phyloP scores from a whole-genome alignment of 176 grass and related monocot species.

The Urochloa ruziziensis region DNA sequence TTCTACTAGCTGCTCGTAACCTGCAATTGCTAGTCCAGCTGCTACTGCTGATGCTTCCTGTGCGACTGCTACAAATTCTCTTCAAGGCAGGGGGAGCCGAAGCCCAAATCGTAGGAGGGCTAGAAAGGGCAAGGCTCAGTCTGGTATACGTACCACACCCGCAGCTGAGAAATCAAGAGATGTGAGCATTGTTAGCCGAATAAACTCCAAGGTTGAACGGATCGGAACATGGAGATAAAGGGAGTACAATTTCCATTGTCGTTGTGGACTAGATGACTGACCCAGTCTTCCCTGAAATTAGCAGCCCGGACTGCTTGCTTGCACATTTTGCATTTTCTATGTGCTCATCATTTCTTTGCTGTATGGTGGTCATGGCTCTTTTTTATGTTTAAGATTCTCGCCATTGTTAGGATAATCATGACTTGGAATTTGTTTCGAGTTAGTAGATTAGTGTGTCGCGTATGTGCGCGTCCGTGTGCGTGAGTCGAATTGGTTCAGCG shows the following conservation, averaged over 20 bases:
- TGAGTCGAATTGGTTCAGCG: no score
- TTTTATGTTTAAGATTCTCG: slow-evolving; percentile 15
- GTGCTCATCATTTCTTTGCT: neutral
- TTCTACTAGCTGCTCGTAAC: slow-evolving; percentile 25
- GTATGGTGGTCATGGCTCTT: slow-evolving; percentile 13
- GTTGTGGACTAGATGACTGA: no score
- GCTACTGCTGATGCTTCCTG: slow-evolving; percentile 40
- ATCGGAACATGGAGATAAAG: slow-evolving; percentile 79
- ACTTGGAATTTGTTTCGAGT: no score
- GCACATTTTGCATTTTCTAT: no score
- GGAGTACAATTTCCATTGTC: neutral
- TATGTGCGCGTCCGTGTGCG: no score
- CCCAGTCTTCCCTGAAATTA: neutral
- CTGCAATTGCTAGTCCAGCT: slow-evolving; percentile 6
- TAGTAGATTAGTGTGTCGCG: no score
- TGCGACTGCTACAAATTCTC: slow-evolving; percentile 10
- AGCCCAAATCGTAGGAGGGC: slow-evolving; percentile 42
- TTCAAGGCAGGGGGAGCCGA: slow-evolving; percentile 45
- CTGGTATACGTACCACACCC: slow-evolving; percentile 10
- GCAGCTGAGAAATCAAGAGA: slow-evolving; percentile 61
- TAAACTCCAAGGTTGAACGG: slow-evolving; percentile 71
- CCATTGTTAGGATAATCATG: no score
- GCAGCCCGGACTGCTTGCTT: no score
- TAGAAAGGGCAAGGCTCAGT: slow-evolving; percentile 59
- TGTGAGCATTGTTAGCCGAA: slow-evolving; percentile 61